Evolutionary conservation across 768 basidiomycete genomes (phyloP).

Genomic region (Termitomyces sp.): DNA sequence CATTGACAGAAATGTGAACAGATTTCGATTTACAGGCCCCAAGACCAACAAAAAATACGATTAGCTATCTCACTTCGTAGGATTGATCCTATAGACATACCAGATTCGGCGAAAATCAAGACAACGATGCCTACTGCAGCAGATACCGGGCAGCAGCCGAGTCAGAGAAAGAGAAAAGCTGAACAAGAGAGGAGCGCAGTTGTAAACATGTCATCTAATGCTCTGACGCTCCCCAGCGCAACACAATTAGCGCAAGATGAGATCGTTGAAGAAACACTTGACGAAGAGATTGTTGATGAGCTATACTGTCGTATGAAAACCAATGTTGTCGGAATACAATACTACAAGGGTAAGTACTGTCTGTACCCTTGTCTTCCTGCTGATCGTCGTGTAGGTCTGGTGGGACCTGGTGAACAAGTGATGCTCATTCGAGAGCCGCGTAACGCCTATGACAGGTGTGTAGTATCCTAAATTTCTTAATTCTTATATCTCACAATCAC

Average conservation of each 20-base stretch:
- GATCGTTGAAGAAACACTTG: conserved; percentile 33
- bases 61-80: conserved; percentile 47
- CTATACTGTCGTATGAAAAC: conserved; percentile 54
- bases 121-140: neutral
- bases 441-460: conserved; percentile 63
- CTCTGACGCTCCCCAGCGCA: conserved; percentile 4
- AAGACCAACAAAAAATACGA: conserved; percentile 61
- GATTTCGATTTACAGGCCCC: conserved; percentile 27
- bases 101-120: conserved; percentile 31
- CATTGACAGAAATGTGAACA: neutral
- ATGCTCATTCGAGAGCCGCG: conserved; percentile 56
- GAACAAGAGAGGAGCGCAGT: conserved; percentile 15
- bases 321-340: conserved; percentile 78
- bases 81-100: conserved; percentile 55
- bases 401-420: conserved; percentile 77
- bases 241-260: conserved; percentile 29
- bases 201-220: neutral
- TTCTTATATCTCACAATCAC: neutral
- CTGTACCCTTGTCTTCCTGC: conserved; percentile 4
- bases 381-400: conserved; percentile 47
- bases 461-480: neutral
- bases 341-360: conserved; percentile 55
- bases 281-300: conserved; percentile 57
- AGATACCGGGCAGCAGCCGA: conserved; percentile 15
- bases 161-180: conserved; percentile 42